Conservation (phyloP, 495 filamentous ascomycete genomes). For the Geoglossum glabrum region DNA sequence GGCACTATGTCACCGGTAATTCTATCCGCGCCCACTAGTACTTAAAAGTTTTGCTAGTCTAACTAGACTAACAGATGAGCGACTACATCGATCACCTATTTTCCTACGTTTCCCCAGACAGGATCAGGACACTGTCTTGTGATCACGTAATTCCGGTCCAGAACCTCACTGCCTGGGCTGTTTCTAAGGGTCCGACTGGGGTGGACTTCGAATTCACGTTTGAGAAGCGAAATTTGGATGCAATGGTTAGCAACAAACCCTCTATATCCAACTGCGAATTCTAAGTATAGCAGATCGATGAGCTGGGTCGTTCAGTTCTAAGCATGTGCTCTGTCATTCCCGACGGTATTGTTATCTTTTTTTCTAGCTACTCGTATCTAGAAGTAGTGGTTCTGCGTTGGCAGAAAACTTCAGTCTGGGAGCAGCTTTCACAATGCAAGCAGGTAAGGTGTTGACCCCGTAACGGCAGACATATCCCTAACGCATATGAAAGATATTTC, state of each 20-base stretch:
- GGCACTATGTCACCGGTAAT: conserved; percentile 86
- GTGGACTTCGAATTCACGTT: conserved; percentile 73
- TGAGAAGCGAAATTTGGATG: conserved; percentile 41
- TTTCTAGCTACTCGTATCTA: conserved; percentile 84
- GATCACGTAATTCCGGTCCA: conserved; percentile 79
- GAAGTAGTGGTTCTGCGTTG: conserved; percentile 31
- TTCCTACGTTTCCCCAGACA: conserved; percentile 41
- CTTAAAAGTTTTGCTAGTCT: background rate
- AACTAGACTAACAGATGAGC: conserved; percentile 37
- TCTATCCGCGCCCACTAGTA: background rate
- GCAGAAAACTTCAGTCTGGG: conserved; percentile 23
- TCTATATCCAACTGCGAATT: background rate
- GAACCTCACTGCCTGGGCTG: conserved; percentile 56
- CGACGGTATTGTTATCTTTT: conserved; percentile 89
- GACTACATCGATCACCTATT: conserved; percentile 78
- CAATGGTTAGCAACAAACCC: conserved; percentile 21
- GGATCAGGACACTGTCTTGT: conserved; percentile 67
- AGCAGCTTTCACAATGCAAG: conserved; percentile 14
- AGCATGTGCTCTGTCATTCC: conserved; percentile 55
- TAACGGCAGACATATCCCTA: background rate
- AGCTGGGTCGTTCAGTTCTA: conserved; percentile 53
- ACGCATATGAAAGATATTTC: conserved; percentile 25
- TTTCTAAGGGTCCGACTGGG: conserved; percentile 31
- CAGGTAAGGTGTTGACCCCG: background rate
- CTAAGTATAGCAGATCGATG: conserved; percentile 34